Percentiles rank a stretch among this genome's conserved stretches.
Evolutionary conservation across 257 asterid genomes (phyloP).

Genomic region (Verbena officinalis): DNA sequence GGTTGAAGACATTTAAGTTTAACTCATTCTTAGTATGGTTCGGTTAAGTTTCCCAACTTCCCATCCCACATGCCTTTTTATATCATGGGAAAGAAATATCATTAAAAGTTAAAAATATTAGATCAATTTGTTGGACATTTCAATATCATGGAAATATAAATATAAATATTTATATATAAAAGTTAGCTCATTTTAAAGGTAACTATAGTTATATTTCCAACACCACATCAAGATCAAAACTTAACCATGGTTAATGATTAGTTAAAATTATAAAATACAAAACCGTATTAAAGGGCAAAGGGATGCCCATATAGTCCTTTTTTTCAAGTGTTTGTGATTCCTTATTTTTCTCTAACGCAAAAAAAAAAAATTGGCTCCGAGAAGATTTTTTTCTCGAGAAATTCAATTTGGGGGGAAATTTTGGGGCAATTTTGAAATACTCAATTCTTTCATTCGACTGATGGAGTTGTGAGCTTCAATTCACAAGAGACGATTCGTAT

Average conservation of each 20-base stretch:
- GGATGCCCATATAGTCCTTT: constrained; percentile 28
- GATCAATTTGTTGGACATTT: neutral
- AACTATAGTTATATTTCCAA: constrained; percentile 31
- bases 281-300: constrained; percentile 18
- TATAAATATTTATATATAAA: neutral
- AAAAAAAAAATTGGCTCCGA: neutral
- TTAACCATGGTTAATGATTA: constrained; percentile 32
- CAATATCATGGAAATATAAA: neutral
- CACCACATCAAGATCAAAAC: constrained; percentile 12
- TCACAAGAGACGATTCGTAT: constrained; percentile 10
- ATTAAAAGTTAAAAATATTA: neutral
- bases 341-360: neutral
- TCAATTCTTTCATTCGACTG: constrained; percentile 13
- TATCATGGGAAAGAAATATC: neutral
- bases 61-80: neutral
- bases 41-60: neutral
- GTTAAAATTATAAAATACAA: constrained; percentile 13
- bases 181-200: constrained; percentile 1
- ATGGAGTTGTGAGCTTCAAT: constrained; percentile 42
- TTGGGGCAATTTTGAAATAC: constrained; percentile 34
- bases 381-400: constrained; percentile 24
- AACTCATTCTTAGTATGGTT: neutral
- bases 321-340: constrained; percentile 6
- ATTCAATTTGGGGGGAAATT: constrained; percentile 26
- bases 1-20: too few species aligned